Evolutionary conservation across 75 land plant genomes (phyloP).

Genomic region (Azolla pinnata): DNA sequence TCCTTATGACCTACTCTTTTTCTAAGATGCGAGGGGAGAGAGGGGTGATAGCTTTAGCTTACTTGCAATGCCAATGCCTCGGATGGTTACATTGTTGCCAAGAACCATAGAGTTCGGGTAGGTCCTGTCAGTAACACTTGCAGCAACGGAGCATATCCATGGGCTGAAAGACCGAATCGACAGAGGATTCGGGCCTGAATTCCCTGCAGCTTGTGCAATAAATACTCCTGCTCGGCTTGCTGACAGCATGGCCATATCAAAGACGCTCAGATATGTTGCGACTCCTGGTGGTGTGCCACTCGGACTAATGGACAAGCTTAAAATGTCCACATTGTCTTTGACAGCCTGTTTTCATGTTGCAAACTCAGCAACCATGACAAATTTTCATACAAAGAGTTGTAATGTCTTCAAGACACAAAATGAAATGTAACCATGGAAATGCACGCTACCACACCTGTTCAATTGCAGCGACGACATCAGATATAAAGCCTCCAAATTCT

Average conservation of each 20-base stretch:
- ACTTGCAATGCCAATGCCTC: constrained; percentile 88
- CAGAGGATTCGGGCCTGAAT: constrained; percentile 74
- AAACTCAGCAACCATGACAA: no score
- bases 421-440: not conserved
- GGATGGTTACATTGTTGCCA: constrained; percentile 58
- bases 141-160: constrained; percentile 95
- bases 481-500: constrained; percentile 74
- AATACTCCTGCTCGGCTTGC: constrained; percentile 82
- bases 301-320: constrained; percentile 84
- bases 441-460: constrained; percentile 35
- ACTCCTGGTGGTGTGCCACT: constrained; percentile 72
- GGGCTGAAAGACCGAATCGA: constrained; percentile 89
- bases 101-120: constrained; percentile 55
- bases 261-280: constrained; percentile 73
- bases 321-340: constrained; percentile 80
- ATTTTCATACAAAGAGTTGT: no score
- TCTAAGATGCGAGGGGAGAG: no score
- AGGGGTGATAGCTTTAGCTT: constrained; percentile 23
- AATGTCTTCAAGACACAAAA: not conserved
- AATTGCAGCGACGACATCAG: constrained; percentile 68
- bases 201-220: constrained; percentile 96
- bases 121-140: constrained; percentile 66
- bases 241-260: constrained; percentile 78
- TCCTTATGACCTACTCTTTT: no score
- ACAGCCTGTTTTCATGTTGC: constrained; percentile 97